Evolutionary conservation across 2,329 filamentous ascomycete genomes (phyloP), one percentile per base, ranked within the genome.

Genomic region (Diaporthe amygdali): DNA sequence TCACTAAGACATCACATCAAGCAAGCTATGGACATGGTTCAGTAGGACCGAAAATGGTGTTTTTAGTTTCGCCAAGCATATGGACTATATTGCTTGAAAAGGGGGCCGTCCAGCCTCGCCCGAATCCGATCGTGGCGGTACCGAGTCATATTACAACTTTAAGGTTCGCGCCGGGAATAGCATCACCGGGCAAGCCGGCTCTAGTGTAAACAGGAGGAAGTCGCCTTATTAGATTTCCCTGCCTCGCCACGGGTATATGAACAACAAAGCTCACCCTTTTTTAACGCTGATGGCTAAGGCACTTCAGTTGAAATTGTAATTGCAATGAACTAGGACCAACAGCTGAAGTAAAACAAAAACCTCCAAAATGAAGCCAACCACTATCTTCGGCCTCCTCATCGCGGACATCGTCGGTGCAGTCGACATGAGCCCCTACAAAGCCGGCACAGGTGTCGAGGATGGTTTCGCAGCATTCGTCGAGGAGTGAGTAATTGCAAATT

Each of bases 371-470:
- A 64, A 37, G 30, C 41, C 44, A 17, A 37, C 59, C 30, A 14
- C 44, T 9, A 22, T 64, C 44, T 22, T 64, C 44, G 1, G 44
- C 9, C 12, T 55, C 20, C 25, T 59, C 9, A 12, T 39, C 8
- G 69, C 69, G 34, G 5, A 27, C 34, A 25, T 71, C 22, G 69
- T 41, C 52, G 37, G 32, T 15, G 69, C 69, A 30, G 72, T 73
- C 20, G 66, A 72, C 39, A 73, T 73, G 70, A 32, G 47, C 14
- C 54, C 66, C 2, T 73, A 73, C 37, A 68, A 70, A 54, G 47
- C 70, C 20, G 72, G 68, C 8, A 5, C 22, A 3, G 47, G 54
- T 8, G 70, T 73, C 15, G 70, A 73, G 22, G 56, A 54, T 1
- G 72, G 66, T 2, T 73, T 73, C 20, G 52, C 70, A 12, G 39